phyloP scores from a whole-genome alignment of 2,329 filamentous ascomycete genomes.

The Thielaviopsis populi region DNA sequence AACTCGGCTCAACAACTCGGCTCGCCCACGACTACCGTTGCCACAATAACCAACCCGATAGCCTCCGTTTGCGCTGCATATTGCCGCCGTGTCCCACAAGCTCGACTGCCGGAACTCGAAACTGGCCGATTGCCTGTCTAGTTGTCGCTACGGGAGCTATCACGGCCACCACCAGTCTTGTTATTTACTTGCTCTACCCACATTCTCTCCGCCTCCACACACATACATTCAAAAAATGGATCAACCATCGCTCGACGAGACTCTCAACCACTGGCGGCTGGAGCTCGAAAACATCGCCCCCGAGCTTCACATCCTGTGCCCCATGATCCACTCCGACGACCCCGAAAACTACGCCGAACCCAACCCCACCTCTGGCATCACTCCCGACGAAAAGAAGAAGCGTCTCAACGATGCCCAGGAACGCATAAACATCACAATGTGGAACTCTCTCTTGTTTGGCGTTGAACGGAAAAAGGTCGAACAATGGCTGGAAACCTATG shows the following conservation, averaged over 20 bases:
- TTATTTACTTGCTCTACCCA: not conserved
- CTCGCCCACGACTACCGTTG: not conserved
- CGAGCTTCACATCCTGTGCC: constrained; percentile 53
- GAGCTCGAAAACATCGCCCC: constrained; percentile 30
- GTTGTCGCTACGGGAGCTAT: too few relatives aligned
- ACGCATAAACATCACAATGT: constrained; percentile 48
- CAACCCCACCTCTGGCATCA: constrained; percentile 35
- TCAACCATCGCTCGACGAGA: constrained; percentile 24
- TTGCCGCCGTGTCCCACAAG: not conserved
- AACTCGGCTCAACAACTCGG: not conserved
- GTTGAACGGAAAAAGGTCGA: constrained; percentile 46
- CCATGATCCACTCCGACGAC: constrained; percentile 48
- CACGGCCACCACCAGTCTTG: not conserved
- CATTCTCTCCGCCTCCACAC: too few relatives aligned
- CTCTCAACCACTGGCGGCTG: constrained; percentile 30
- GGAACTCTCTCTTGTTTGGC: constrained; percentile 53
- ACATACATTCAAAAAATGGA: constrained; percentile 24
- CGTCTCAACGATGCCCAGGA: constrained; percentile 40
- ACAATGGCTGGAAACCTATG: constrained; percentile 45
- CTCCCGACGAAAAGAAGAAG: constrained; percentile 34
- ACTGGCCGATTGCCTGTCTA: not conserved
- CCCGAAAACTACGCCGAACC: constrained; percentile 39
- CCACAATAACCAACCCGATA: not conserved
- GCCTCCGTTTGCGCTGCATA: not conserved
- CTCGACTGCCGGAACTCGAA: not conserved